Conservation (phyloP, 306 rosid genomes). For the Cucumis sativus region Cucumber_9930_V3 NC_026655.2:29667001-29667500, state of each 20-base stretch:
- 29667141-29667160: background rate
- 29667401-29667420: background rate
- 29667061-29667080: constrained; percentile 20
- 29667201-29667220: background rate
- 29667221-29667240: background rate
- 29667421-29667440: background rate
- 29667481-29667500: no score
- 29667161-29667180: background rate
- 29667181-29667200: background rate
- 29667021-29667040: constrained; percentile 74
- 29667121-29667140: background rate
- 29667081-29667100: background rate
- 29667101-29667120: background rate
- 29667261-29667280: background rate
- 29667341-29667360: background rate
- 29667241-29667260: background rate
- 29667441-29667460: no score
- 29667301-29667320: background rate
- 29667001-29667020: constrained; percentile 61
- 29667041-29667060: constrained; percentile 63
- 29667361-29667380: background rate
- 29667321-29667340: background rate
- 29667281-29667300: background rate
- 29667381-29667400: background rate
- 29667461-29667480: no score